Evolutionary conservation across 495 filamentous ascomycete genomes (phyloP).

Genomic region (Penicillium atrosanguineum): DNA sequence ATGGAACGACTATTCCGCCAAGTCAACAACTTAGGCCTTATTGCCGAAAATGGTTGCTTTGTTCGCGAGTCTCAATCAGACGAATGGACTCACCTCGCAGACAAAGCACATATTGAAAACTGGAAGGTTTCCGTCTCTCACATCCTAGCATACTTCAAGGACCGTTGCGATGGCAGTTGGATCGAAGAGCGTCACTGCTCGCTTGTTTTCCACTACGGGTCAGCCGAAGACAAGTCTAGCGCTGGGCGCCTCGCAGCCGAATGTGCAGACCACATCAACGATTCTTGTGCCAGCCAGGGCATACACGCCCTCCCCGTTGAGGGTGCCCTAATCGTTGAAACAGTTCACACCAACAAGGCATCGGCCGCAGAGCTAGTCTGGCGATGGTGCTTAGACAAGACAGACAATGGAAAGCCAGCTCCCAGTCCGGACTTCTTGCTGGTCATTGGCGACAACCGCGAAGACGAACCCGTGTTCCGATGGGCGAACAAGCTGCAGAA

Average conservation of each 20-base stretch:
- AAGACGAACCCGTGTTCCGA: conserved; percentile 88
- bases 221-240: conserved; percentile 68
- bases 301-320: conserved; percentile 83
- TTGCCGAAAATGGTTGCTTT: conserved; percentile 92
- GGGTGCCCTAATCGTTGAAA: conserved; percentile 76
- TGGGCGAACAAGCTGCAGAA: conserved; percentile 79
- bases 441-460: conserved; percentile 82
- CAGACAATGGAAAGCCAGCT: conserved; percentile 29
- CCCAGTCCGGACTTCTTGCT: conserved; percentile 73
- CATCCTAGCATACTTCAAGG: conserved; percentile 82
- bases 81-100: conserved; percentile 71
- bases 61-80: conserved; percentile 65
- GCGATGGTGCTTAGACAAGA: conserved; percentile 48
- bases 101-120: conserved; percentile 57
- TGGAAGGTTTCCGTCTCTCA: conserved; percentile 78
- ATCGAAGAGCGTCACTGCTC: conserved; percentile 86
- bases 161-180: conserved; percentile 80
- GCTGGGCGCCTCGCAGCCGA: conserved; percentile 78
- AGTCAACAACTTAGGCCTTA: conserved; percentile 75
- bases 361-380: conserved; percentile 72
- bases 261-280: conserved; percentile 89
- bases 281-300: conserved; percentile 75
- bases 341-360: conserved; percentile 75
- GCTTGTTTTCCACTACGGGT: conserved; percentile 81
- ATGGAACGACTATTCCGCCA: conserved; percentile 79